Percentiles rank a stretch among this genome's conserved stretches.
Evolutionary conservation across 192 early-diverging fungal species (phyloP).

Genomic region (Mortierella claussenii): DNA sequence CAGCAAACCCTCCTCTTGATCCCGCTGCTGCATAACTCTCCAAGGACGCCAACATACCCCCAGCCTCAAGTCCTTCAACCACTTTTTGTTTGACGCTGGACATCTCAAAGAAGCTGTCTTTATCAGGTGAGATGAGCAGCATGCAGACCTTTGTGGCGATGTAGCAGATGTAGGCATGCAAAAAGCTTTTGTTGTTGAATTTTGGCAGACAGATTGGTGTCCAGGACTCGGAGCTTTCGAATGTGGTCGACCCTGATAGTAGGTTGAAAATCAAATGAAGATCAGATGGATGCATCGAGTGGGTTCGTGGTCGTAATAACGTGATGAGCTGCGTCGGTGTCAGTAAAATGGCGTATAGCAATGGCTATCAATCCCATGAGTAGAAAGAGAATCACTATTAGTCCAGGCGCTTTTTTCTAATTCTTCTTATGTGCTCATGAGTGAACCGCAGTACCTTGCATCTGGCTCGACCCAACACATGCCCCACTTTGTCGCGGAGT

Average conservation of each 20-base stretch:
- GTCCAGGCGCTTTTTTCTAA: too few relatives aligned
- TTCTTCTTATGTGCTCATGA: not conserved
- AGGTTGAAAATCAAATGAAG: constrained; percentile 86
- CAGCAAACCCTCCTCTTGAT: constrained; percentile 44
- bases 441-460: constrained; percentile 59
- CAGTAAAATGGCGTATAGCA: constrained; percentile 85
- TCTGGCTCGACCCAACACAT: constrained; percentile 62
- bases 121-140: constrained; percentile 79
- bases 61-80: constrained; percentile 60
- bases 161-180: constrained; percentile 90
- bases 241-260: constrained; percentile 77
- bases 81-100: constrained; percentile 73
- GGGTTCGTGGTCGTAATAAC: constrained; percentile 75
- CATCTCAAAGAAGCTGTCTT: constrained; percentile 87
- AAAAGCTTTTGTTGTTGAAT: constrained; percentile 87
- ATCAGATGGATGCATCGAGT: constrained; percentile 85
- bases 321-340: constrained; percentile 82
- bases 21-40: constrained; percentile 33
- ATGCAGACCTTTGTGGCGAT: constrained; percentile 78
- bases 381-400: not conserved
- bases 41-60: constrained; percentile 28
- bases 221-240: constrained; percentile 89
- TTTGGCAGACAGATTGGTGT: constrained; percentile 94
- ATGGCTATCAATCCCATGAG: constrained; percentile 43
- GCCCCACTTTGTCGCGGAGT: constrained; percentile 77